phyloP scores from a whole-genome alignment of 73 alveolate species.

The Blepharisma japonicum region DNA sequence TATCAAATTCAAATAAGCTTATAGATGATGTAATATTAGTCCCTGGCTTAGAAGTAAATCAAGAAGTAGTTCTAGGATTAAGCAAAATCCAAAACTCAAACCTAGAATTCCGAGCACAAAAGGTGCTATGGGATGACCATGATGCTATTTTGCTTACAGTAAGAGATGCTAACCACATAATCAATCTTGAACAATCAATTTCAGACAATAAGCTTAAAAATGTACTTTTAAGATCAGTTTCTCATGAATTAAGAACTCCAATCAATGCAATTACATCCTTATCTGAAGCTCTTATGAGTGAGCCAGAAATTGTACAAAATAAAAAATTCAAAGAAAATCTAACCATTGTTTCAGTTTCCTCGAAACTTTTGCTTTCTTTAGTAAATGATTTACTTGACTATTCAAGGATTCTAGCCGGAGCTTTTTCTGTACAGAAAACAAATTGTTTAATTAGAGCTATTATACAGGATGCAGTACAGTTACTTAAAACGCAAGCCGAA shows the following conservation, averaged over 20 bases:
- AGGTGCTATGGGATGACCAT: no score
- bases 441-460: constrained; percentile 5
- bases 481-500: constrained; percentile 33
- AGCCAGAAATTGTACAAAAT: not conserved
- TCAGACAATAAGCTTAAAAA: constrained; percentile 3
- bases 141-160: no score
- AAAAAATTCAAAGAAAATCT: not conserved
- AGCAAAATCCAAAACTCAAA: no score
- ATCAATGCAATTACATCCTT: constrained; percentile 17
- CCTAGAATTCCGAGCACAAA: no score
- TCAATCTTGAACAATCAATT: no score
- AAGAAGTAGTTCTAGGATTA: no score
- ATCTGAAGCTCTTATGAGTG: not conserved
- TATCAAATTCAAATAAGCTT: no score
- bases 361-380: constrained; percentile 24
- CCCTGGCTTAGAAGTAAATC: no score
- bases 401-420: constrained; percentile 33
- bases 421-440: constrained; percentile 21
- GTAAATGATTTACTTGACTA: constrained; percentile 48
- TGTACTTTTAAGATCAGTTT: constrained; percentile 23
- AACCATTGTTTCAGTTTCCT: constrained; percentile 18
- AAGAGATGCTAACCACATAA: no score
- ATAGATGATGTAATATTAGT: no score
- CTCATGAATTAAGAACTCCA: constrained; percentile 40
- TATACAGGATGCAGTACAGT: constrained; percentile 19